These are phyloP conservation scores for Salvia sclarea DNA, from an alignment of 305 asterid genomes.

Conservation along the genomic window DNA sequence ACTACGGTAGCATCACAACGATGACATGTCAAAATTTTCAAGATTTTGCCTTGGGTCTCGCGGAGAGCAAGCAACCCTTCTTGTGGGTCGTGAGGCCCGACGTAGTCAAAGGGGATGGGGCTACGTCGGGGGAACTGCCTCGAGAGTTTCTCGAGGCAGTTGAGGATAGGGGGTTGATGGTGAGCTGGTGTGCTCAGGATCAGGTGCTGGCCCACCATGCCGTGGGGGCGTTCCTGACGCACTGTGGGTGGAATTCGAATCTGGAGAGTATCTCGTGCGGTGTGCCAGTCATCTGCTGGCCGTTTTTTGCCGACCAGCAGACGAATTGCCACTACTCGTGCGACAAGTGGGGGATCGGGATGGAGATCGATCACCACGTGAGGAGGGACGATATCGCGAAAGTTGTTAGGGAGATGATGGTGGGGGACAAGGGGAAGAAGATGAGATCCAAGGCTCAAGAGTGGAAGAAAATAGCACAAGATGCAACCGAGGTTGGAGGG, in stretches of 20 bases:
- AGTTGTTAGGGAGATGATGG: conserved; percentile 45
- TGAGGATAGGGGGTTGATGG: conserved; percentile 43
- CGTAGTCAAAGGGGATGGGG: conserved; percentile 34
- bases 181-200: conserved; percentile 50
- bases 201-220: conserved; percentile 41
- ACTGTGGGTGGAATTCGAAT: conserved; percentile 58
- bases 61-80: conserved; percentile 39
- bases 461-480: conserved; percentile 54
- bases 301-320: conserved; percentile 54
- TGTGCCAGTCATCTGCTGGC: conserved; percentile 56
- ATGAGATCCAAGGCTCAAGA: conserved; percentile 45
- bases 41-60: conserved; percentile 58
- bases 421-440: conserved; percentile 42
- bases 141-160: conserved; percentile 42
- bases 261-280: conserved; percentile 43
- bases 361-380: conserved; percentile 49
- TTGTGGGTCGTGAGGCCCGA: conserved; percentile 51
- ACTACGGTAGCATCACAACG: conserved; percentile 54
- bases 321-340: conserved; percentile 51
- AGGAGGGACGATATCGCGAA: conserved; percentile 44
- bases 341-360: conserved; percentile 52
- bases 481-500: conserved; percentile 45
- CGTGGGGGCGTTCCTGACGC: conserved; percentile 45
- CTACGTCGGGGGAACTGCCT: not conserved
- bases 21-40: conserved; percentile 43